A percentile compares a stretch with the other conserved stretches of the same genome.
phyloP scores from a whole-genome alignment of 169 alveolate genomes.

The Fabrea salina region DNA sequence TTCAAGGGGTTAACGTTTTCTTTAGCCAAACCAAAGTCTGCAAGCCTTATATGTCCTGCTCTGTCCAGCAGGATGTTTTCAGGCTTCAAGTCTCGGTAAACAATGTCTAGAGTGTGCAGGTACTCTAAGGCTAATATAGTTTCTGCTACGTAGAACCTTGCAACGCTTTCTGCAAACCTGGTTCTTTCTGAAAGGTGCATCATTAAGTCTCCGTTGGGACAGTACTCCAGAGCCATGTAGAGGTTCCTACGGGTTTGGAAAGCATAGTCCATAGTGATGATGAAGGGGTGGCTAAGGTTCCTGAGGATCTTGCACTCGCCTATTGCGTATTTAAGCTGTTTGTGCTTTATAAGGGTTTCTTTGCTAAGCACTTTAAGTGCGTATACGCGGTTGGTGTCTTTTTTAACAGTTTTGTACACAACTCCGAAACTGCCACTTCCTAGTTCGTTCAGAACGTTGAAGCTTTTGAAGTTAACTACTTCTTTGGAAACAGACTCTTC shows the following conservation, averaged over 20 bases:
- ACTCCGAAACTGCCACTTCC: constrained; percentile 47
- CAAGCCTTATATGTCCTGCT: constrained; percentile 53
- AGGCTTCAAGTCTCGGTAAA: constrained; percentile 45
- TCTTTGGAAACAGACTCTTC: not conserved
- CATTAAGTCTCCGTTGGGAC: constrained; percentile 55
- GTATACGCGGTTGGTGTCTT: constrained; percentile 37
- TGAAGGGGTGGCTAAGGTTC: constrained; percentile 49
- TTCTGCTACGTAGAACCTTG: constrained; percentile 31
- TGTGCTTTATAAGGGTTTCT: constrained; percentile 43
- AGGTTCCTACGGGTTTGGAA: constrained; percentile 51
- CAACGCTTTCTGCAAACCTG: constrained; percentile 23
- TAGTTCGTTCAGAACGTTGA: constrained; percentile 20
- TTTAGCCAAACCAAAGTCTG: constrained; percentile 67
- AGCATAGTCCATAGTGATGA: constrained; percentile 46
- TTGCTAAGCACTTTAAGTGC: constrained; percentile 53
- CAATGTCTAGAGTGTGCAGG: constrained; percentile 16
- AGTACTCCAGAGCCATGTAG: constrained; percentile 55
- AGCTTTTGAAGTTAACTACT: not conserved
- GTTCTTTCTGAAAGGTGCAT: constrained; percentile 13
- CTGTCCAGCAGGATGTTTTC: constrained; percentile 60
- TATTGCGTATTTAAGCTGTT: constrained; percentile 42
- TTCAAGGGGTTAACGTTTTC: constrained; percentile 52
- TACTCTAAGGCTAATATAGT: constrained; percentile 25
- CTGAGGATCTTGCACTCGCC: constrained; percentile 47
- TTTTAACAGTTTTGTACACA: constrained; percentile 48